Evolutionary conservation across 495 filamentous ascomycete genomes (phyloP), one percentile per base, ranked within the genome.

Genomic region (Durotheca rogersii): DNA sequence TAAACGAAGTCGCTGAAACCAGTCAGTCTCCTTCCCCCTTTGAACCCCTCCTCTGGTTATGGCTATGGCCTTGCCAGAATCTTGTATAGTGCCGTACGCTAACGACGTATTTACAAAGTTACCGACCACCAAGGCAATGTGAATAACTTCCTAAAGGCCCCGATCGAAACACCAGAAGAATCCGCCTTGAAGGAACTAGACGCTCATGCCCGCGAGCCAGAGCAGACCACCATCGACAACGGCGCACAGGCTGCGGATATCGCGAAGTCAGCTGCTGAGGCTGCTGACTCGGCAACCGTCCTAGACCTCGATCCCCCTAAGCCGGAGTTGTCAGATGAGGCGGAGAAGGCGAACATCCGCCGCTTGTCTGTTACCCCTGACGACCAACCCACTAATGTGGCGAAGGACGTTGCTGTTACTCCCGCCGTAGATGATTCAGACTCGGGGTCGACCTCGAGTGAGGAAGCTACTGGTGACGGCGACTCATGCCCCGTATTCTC

Each of bases 141-240:
- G 41, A 85, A 85, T 67, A 83, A 83, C 57, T 52, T 81, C 16
- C 51, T 85, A 38, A 60, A 71, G 18, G 59, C 78, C 2, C 70
- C 68, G 40, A 43, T 51, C 15, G 47, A 50, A 18, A 16, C 14
- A 3, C 14, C 47, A 0, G 9, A 17, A 27, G 42, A 60, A 39
- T 7, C 17, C 9, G 35, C 23, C 27, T 19, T 40, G 1, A 50
- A 43, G 4, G 11, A 12, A 15, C 47, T 42, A n/a, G 48, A 44
- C 11, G 33, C 40, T 5, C 25, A 27, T 6, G 17, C 27, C 21
- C 30, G 16, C 15, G 41, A 53, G 19, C 30, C 30, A 15, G 33
- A 53, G 20, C 39, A 20, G 2, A 27, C 36, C 1, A 16, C 16
- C n/a, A 12, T 16, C 6, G 31, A 25, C 11, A 47, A 32, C 21